Conservation (phyloP, 768 basidiomycete genomes). For the Asterophora parasitica region DNA sequence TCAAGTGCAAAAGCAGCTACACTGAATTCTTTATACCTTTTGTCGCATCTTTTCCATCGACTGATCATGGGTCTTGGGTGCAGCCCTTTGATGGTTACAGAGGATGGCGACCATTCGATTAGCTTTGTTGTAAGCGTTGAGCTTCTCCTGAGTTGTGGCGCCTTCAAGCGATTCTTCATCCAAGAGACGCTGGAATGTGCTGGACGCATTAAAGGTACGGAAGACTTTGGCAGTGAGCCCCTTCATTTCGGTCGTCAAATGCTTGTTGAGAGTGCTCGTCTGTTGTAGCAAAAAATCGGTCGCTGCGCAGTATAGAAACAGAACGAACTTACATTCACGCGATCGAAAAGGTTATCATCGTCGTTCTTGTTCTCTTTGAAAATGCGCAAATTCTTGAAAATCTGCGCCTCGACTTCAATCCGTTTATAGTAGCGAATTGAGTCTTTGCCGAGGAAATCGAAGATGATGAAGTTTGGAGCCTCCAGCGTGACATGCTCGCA, state of each 20-base stretch:
- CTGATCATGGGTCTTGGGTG: slow-evolving; percentile 87
- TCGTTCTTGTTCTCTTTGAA: slow-evolving; percentile 93
- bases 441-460: slow-evolving; percentile 99
- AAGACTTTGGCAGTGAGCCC: slow-evolving; percentile 99
- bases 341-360: slow-evolving; percentile 89
- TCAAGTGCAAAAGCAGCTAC: not conserved
- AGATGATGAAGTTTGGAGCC: slow-evolving; percentile 80
- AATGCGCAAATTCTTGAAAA: slow-evolving; percentile 97
- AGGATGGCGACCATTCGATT: slow-evolving; percentile 96
- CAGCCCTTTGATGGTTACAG: slow-evolving; percentile 97
- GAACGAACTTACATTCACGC: slow-evolving; percentile 71
- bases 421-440: slow-evolving; percentile 96
- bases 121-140: slow-evolving; percentile 95
- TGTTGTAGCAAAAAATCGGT: slow-evolving; percentile 30
- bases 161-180: slow-evolving; percentile 58
- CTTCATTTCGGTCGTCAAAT: slow-evolving; percentile 91
- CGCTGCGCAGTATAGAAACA: slow-evolving; percentile 2
- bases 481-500: slow-evolving; percentile 95
- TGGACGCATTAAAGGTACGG: slow-evolving; percentile 99
- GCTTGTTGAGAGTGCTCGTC: slow-evolving; percentile 87
- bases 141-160: slow-evolving; percentile 87
- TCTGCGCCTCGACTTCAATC: slow-evolving; percentile 83
- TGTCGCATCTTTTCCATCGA: slow-evolving; percentile 93
- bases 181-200: slow-evolving; percentile 89
- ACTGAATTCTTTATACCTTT: slow-evolving; percentile 50